phyloP scores from a whole-genome alignment of 2,329 filamentous ascomycete species.

The Magnaporthiopsis rhizophila region DNA sequence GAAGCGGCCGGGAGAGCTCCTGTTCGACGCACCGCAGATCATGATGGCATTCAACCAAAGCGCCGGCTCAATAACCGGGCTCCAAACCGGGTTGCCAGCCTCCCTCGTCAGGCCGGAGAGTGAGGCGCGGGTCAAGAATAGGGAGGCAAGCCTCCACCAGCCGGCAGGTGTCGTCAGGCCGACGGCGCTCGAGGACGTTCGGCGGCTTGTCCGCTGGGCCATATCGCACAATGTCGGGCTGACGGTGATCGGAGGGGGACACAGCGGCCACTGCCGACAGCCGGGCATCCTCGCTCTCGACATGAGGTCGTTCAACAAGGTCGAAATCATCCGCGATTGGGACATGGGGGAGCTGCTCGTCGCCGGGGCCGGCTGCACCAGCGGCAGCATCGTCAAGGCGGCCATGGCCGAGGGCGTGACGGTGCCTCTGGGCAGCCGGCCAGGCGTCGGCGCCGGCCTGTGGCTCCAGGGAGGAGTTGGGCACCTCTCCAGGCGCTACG shows the following conservation, averaged over 20 bases:
- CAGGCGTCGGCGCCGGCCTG: constrained; percentile 54
- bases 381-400: constrained; percentile 41
- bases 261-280: constrained; percentile 51
- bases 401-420: constrained; percentile 39
- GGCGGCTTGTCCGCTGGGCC: constrained; percentile 50
- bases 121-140: constrained; percentile 37
- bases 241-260: constrained; percentile 49
- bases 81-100: constrained; percentile 29
- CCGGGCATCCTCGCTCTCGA: constrained; percentile 46
- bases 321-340: constrained; percentile 32
- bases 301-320: constrained; percentile 45
- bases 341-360: constrained; percentile 30
- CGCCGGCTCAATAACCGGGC: constrained; percentile 32
- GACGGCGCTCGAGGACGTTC: constrained; percentile 37
- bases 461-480: constrained; percentile 61
- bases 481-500: constrained; percentile 42
- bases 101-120: constrained; percentile 17
- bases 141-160: constrained; percentile 35
- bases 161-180: constrained; percentile 39
- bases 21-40: constrained; percentile 39
- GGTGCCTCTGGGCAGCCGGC: constrained; percentile 51
- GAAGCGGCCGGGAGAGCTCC: constrained; percentile 27
- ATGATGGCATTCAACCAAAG: constrained; percentile 43
- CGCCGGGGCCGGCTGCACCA: constrained; percentile 46
- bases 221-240: constrained; percentile 33